Base-by-base conservation (phyloP, 2,329 filamentous ascomycete species). In the Xylariales sp. region DNA sequence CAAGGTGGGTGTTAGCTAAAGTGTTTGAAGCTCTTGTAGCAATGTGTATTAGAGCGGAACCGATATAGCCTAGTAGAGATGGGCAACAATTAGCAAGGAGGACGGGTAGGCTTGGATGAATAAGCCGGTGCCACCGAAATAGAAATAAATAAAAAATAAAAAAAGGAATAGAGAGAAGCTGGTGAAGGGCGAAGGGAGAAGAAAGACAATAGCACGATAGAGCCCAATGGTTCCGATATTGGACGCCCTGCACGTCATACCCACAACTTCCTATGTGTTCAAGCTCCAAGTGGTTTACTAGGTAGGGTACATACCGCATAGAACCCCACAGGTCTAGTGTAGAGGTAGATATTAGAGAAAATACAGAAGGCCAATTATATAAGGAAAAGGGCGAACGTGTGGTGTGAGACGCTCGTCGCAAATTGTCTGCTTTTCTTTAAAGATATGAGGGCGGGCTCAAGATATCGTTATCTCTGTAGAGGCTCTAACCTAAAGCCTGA, bases 1-100 rank as follows among this genome's bases (percentile, higher is more conserved):
- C 23, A 23, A 54, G 52, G 64, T 67, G 28, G 54, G 65, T 70
- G 70, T 69, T 73, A 75, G 71, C 68, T 76, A 41, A 71, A 54
- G 50, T 68, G 68, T 54, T 65, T 65, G 49, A 73, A 72, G 63
- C 62, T 70, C 46, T 67, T 65, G 64, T 60, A 53, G 52, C 49
- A 55, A 68, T 70, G 65, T 46, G 63, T 69, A 70, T 72, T 62
- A 59, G 67, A 58, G 68, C 57, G 69, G 14, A 61, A 46, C 69
- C 54, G 69, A 63, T 64, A 67, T 48, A 69, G 68, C 73, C 75
- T 76, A 53, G 34, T 23, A 23, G 28, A 45, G 14, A 45, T 46
- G 10, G 16, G n/a, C 23, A 64, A 62, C 14, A 28, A 52, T 71
- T 55, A 71, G 67, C 52, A 64, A 61, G 32, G 30, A 39, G 45